Percentiles rank a stretch among this genome's conserved stretches.
phyloP scores from a whole-genome alignment of 345 rosid genomes.

The Noccaea caerulescens region DNA sequence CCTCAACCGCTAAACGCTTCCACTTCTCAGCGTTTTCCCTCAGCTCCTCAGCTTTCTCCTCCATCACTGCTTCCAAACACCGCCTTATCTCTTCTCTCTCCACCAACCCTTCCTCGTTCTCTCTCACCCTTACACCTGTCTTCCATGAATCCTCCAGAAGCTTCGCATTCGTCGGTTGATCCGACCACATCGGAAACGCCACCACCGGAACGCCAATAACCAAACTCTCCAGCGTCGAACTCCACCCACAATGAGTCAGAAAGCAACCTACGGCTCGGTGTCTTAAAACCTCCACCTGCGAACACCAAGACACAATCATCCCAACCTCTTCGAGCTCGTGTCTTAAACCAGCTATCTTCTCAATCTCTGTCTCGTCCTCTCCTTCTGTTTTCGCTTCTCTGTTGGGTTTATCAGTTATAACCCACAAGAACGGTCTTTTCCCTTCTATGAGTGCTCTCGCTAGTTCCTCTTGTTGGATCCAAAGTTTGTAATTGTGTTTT shows the following conservation, averaged over 20 bases:
- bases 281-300: constrained; percentile 61
- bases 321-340: constrained; percentile 57
- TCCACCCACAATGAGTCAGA: constrained; percentile 78
- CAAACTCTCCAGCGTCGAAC: constrained; percentile 64
- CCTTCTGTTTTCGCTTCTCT: constrained; percentile 19
- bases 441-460: constrained; percentile 45
- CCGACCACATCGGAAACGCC: constrained; percentile 74
- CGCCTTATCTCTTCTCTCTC: constrained; percentile 59
- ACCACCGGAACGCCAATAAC: constrained; percentile 63
- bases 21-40: constrained; percentile 57
- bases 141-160: constrained; percentile 60
- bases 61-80: constrained; percentile 69
- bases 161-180: constrained; percentile 64
- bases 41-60: constrained; percentile 44
- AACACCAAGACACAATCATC: constrained; percentile 68
- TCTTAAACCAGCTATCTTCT: constrained; percentile 29
- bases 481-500: too few species aligned
- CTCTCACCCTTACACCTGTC: constrained; percentile 57
- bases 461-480: constrained; percentile 53
- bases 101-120: constrained; percentile 51
- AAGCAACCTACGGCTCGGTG: constrained; percentile 64
- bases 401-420: constrained; percentile 45
- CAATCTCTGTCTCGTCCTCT: constrained; percentile 36
- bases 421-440: constrained; percentile 57
- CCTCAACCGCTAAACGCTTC: constrained; percentile 58